Evolutionary conservation across 2,329 filamentous ascomycete species (phyloP).

Genomic region (Coniochaeta sp.): DNA sequence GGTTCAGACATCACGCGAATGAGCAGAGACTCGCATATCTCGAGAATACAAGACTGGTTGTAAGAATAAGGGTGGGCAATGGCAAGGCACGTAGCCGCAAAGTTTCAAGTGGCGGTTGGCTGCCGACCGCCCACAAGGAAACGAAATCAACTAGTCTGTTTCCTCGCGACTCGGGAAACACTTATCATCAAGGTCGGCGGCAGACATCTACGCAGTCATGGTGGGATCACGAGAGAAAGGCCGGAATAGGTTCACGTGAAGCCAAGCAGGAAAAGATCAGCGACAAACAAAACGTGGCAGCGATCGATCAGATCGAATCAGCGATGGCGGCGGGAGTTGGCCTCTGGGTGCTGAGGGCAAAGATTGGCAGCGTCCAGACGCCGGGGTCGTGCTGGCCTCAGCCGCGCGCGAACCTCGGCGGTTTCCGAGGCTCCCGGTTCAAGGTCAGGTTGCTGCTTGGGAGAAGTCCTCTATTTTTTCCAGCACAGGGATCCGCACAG

Average conservation of each 20-base stretch:
- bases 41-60: not conserved
- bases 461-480: not conserved
- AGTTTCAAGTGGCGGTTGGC: not conserved
- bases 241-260: too few species aligned
- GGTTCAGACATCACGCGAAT: not conserved
- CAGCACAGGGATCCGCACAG: not conserved
- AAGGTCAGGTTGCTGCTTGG: not conserved
- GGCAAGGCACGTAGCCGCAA: not conserved
- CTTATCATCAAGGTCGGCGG: not conserved
- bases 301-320: constrained; percentile 1
- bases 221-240: not conserved
- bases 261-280: not conserved
- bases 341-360: not conserved
- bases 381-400: not conserved
- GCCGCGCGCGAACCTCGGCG: not conserved
- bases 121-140: not conserved
- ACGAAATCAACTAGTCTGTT: not conserved
- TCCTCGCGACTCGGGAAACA: not conserved
- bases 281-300: not conserved
- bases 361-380: not conserved
- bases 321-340: not conserved
- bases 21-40: not conserved
- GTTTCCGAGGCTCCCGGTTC: not conserved
- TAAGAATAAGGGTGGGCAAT: not conserved
- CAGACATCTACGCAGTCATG: not conserved